Conservation (phyloP, 306 rosid species). For the Fragaria iinumae region DNA sequence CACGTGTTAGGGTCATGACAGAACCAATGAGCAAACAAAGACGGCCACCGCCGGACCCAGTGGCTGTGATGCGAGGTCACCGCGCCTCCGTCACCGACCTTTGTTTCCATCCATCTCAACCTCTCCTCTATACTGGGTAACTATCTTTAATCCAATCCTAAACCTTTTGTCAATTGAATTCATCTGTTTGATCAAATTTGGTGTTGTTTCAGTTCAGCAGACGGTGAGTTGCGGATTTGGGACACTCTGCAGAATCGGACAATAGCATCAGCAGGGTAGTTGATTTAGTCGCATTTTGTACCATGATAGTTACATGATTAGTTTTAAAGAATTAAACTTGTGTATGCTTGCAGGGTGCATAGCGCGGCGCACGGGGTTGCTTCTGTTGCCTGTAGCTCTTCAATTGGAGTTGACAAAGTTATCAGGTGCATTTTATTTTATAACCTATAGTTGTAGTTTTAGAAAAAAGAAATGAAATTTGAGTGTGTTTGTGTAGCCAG, state of each 20-base stretch:
- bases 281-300: background rate
- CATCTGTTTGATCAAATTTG: background rate
- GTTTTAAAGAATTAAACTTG: background rate
- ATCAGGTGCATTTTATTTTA: conserved; percentile 51
- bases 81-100: conserved; percentile 80
- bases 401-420: conserved; percentile 61
- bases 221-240: conserved; percentile 89
- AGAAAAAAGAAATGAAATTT: conserved; percentile 8
- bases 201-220: conserved; percentile 50
- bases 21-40: conserved; percentile 58
- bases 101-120: conserved; percentile 60
- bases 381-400: conserved; percentile 58
- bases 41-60: conserved; percentile 84
- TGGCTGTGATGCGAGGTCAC: conserved; percentile 84
- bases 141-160: background rate
- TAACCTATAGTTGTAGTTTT: background rate
- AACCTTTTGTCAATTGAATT: too few species aligned
- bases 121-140: conserved; percentile 70
- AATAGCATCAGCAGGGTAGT: conserved; percentile 70
- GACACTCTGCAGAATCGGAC: conserved; percentile 76
- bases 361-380: conserved; percentile 83
- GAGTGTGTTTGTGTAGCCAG: conserved; percentile 54
- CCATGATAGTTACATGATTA: background rate
- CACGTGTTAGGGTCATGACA: background rate
- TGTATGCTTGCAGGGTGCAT: conserved; percentile 51